Evolutionary conservation across 306 rosid species (phyloP).

Genomic region (Leucaena leucocephala): DNA sequence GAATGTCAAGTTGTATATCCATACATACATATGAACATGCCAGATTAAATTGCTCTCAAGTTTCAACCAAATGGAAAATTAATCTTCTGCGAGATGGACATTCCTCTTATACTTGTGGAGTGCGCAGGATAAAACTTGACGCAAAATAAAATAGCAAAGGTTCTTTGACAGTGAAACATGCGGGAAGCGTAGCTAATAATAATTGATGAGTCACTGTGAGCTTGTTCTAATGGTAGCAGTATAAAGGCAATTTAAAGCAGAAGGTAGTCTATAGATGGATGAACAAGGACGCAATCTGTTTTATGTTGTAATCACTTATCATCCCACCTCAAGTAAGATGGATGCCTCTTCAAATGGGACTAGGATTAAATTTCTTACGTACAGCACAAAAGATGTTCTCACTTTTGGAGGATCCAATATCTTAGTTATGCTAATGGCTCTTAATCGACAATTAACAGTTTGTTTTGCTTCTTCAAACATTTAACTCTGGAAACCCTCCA

Average conservation of each 20-base stretch:
- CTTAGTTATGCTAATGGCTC: neutral
- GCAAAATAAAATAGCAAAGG: conserved; percentile 8
- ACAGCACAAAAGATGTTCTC: neutral
- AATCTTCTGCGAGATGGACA: neutral
- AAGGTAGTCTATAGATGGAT: conserved; percentile 2
- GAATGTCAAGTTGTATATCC: conserved; percentile 3
- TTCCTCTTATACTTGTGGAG: neutral
- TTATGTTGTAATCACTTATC: neutral
- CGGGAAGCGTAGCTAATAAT: neutral
- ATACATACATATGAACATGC: neutral
- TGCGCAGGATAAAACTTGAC: conserved; percentile 1
- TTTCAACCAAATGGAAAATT: neutral
- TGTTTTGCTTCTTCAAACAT: conserved; percentile 1
- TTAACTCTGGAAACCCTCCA: neutral
- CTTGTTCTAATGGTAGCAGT: conserved; percentile 26
- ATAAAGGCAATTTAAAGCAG: conserved; percentile 21
- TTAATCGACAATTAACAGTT: neutral
- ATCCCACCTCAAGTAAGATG: neutral
- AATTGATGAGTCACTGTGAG: neutral
- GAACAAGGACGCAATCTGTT: neutral
- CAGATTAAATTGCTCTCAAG: conserved; percentile 12
- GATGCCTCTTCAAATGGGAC: neutral
- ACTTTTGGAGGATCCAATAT: neutral
- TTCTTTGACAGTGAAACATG: conserved; percentile 2
- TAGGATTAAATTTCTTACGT: neutral